A percentile compares a stretch with the other conserved stretches of the same genome.
Conservation (phyloP, 176 grass and related monocot genomes). For the sorghum (Sorghum bicolor) region DNA sequence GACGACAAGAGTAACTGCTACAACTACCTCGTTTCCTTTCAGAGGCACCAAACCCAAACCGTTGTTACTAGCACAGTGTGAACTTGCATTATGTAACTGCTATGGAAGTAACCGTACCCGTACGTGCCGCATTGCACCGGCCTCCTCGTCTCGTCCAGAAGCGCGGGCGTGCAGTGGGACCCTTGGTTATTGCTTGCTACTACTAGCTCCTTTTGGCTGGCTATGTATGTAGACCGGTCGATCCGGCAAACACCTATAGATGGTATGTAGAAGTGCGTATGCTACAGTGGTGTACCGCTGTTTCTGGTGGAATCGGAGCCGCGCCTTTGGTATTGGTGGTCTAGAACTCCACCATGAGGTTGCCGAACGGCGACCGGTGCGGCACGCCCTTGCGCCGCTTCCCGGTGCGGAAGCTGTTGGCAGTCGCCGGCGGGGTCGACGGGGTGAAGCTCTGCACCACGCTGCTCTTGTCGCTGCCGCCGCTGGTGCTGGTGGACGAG, state of each 20-base stretch:
- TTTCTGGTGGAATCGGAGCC: not conserved
- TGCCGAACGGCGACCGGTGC: constrained; percentile 81
- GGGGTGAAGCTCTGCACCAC: constrained; percentile 78
- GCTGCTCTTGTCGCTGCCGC: constrained; percentile 65
- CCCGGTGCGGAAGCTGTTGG: constrained; percentile 51
- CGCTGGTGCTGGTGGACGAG: constrained; percentile 56
- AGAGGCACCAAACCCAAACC: constrained; percentile 26
- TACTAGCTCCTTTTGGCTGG: constrained; percentile 20
- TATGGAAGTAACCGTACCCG: constrained; percentile 5
- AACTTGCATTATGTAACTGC: not conserved
- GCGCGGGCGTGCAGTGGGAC: constrained; percentile 36
- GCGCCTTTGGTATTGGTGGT: not conserved
- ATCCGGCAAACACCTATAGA: constrained; percentile 6
- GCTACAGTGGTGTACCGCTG: constrained; percentile 32
- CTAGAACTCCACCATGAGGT: constrained; percentile 65
- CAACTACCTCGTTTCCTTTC: not conserved
- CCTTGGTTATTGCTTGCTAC: constrained; percentile 28
- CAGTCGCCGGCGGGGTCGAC: constrained; percentile 51
- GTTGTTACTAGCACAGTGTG: constrained; percentile 27
- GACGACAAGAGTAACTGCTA: constrained; percentile 12
- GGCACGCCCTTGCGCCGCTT: constrained; percentile 97
- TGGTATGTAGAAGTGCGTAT: constrained; percentile 23
- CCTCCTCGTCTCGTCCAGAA: constrained; percentile 53
- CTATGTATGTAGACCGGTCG: constrained; percentile 11
- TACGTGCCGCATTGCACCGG: constrained; percentile 34